Base-by-base conservation (phyloP, 352 stramenopile species). In the Thraustotheca clavata region DNA sequence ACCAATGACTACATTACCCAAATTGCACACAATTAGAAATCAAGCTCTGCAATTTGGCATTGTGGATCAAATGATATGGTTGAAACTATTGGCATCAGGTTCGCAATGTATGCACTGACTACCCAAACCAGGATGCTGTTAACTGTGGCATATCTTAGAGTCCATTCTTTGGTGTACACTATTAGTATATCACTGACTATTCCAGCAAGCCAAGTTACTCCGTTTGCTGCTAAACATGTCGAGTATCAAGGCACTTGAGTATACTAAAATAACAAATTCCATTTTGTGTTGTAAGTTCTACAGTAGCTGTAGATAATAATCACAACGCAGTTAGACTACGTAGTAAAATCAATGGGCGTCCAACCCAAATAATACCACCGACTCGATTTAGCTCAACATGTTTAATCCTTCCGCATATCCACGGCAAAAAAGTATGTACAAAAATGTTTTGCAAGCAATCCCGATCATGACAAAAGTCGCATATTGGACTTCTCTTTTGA, bases 291-390 rank as follows among this genome's bases (percentile, higher is more conserved):
- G 24, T 20, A 1, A 62, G 16, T 22, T 49, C 36, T 12, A 62
- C 20, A 18, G 55, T 62, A 7, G 12, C 33, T 4, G 55, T 62
- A 12, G 29, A 49, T 11, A 62, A 31, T 16, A 62, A 27, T 29
- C 35, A 62, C 7, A 62, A 14, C 2, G 55, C 55, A 0, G 55
- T 62, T 20, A 62, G 16, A 41, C 55, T 32, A 3, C 55, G 55
- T 5, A 62, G 20, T 20, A 62, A 52, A 9, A 62, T 27, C 7
- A 62, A 32, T 27, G 55, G 55, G 1, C 55, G 55, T 3, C 55
- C 55, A 32, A 62, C 36, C 55, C 55, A 62, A 11, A 62, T 41
- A n/a, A 62, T 62, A 24, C 55, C 55, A n/a, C 26, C 55, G 14
- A 62, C 55, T 16, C 55, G 55, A 27, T 62, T 62, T 12, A 62